Evolutionary conservation across 176 grass and related monocot genomes (phyloP), one percentile per base, ranked within the genome.

Genomic region (Oryza brachyantha): DNA sequence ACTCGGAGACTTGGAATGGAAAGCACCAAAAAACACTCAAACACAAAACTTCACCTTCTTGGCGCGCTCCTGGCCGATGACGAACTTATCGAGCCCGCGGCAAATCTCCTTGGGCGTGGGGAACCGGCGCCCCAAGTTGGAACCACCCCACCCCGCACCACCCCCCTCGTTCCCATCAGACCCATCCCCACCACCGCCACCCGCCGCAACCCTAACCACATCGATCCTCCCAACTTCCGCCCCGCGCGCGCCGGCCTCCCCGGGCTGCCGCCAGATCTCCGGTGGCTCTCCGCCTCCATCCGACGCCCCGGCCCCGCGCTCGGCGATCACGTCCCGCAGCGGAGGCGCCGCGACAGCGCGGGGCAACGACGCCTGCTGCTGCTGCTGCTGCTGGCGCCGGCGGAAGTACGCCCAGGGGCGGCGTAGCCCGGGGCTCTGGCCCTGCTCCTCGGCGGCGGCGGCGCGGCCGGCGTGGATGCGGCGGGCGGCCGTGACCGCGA

Each of bases 241-340:
- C 48, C 64, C 58, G 1, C 64, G 63, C 10, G 66, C 59, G 59
- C 68, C 59, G 70, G 64, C 73, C 16, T 88, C 83, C 31, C 79
- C 86, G 16, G 86, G 86, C 83, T 92, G 90, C 29, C 84, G 79
- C 86, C 90, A 92, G 79, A 88, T 88, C 79, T 92, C 90, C 41
- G 90, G 83, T 7, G 79, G 90, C 46, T 92, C 90, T 19, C 86
- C 75, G 8, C 79, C 79, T 3, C 59, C 86, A 12, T 78, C 83
- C 9, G 68, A 54, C 26, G 34, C 41, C 10, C 16, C 66, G 25
- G 71, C 29, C 5, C 59, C 38, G 17, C 38, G 5, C 16, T 64
- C 61, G 0, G 36, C 29, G 11, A 17, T 17, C 19, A 50, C 45
- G 8, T 46, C 76, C 10, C 59, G 64, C 34, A 52, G 66, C 45